Percentiles rank a stretch among this genome's conserved stretches.
Conservation (phyloP, 164 flowering plant species). For the Berberis thunbergii region DNA sequence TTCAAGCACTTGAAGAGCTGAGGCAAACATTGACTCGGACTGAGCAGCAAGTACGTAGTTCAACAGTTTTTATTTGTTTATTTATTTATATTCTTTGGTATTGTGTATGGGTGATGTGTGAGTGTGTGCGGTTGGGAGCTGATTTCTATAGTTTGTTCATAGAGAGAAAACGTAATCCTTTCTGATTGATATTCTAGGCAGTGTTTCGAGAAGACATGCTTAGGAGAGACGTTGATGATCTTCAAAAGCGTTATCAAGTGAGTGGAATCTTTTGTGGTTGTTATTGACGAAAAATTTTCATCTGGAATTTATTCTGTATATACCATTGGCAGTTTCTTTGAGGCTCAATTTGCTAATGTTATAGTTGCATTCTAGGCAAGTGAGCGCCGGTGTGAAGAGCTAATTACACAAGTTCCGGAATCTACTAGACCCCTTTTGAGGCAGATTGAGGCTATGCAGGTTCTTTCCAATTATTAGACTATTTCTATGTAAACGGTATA, state of each 20-base stretch:
- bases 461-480: conserved; percentile 5
- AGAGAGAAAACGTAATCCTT: too few relatives aligned
- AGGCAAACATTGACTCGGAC: conserved; percentile 76
- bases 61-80: too few relatives aligned
- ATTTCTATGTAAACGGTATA: too few relatives aligned
- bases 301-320: neutral
- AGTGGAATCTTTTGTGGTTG: conserved; percentile 9
- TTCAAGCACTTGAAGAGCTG: conserved; percentile 88
- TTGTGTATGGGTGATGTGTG: too few relatives aligned
- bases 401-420: conserved; percentile 92
- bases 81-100: neutral
- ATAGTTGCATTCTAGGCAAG: conserved; percentile 53
- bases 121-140: neutral
- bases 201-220: conserved; percentile 87
- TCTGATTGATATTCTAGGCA: conserved; percentile 34
- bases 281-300: too few relatives aligned
- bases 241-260: conserved; percentile 92
- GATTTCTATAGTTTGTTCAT: too few relatives aligned
- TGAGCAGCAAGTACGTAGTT: conserved; percentile 78
- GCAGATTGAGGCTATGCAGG: conserved; percentile 99
- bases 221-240: conserved; percentile 86
- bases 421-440: conserved; percentile 96
- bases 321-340: neutral
- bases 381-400: conserved; percentile 95
- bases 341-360: conserved; percentile 2